Conservation (phyloP, 768 basidiomycete genomes). For the Leccinum rimulosum region DNA sequence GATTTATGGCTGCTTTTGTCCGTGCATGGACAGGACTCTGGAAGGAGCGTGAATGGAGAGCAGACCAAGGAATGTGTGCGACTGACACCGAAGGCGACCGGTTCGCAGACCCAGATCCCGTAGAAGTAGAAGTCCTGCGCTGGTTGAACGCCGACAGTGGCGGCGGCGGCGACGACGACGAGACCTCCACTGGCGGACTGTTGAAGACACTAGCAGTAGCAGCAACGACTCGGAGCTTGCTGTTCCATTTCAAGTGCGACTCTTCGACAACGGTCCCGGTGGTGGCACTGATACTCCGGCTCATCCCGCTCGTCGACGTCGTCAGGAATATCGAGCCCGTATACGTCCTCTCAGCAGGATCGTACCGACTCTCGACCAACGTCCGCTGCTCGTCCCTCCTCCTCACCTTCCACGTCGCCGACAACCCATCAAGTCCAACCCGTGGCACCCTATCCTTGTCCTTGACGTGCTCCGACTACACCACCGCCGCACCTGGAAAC, state of each 20-base stretch:
- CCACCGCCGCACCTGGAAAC: constrained; percentile 62
- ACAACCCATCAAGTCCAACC: constrained; percentile 30
- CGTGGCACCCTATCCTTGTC: neutral
- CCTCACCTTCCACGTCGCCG: constrained; percentile 54
- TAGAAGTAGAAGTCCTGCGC: constrained; percentile 20
- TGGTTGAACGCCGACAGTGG: constrained; percentile 24
- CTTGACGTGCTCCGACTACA: constrained; percentile 50
- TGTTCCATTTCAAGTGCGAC: constrained; percentile 42
- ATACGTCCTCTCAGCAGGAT: constrained; percentile 50
- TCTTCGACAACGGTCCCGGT: constrained; percentile 30
- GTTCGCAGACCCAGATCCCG: constrained; percentile 17
- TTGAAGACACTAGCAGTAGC: neutral
- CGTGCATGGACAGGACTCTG: constrained; percentile 75
- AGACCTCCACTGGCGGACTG: constrained; percentile 5
- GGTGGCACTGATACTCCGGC: constrained; percentile 13
- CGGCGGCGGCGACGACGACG: constrained; percentile 21
- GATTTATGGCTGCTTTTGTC: constrained; percentile 72
- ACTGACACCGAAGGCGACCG: constrained; percentile 58
- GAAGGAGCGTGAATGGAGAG: constrained; percentile 1
- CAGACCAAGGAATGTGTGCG: neutral
- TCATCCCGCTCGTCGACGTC: constrained; percentile 13
- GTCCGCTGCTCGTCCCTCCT: constrained; percentile 57
- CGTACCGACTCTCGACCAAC: constrained; percentile 55
- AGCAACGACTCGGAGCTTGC: constrained; percentile 1
- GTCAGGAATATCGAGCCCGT: constrained; percentile 49